Evolutionary conservation across 108 stramenopile genomes (phyloP).

Genomic region (Discostella pseudostelligera): DNA sequence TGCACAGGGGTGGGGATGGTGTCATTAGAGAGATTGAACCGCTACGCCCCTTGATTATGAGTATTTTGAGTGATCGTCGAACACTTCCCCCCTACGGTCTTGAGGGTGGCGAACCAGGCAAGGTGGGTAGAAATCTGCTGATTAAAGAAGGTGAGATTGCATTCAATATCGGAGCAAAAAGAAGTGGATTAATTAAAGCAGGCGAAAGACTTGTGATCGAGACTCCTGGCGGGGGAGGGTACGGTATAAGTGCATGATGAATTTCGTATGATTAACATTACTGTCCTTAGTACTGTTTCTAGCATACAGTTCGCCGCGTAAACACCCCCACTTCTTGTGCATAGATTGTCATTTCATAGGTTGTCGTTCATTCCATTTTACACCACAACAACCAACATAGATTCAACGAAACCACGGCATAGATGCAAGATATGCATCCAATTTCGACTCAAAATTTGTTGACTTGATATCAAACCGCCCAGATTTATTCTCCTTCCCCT

Average conservation of each 20-base stretch:
- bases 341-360: too few species aligned
- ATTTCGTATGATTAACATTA: not conserved
- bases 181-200: slow-evolving; percentile 72
- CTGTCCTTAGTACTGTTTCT: too few species aligned
- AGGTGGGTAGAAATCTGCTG: slow-evolving; percentile 86
- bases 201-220: slow-evolving; percentile 89
- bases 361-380: too few species aligned
- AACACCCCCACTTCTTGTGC: too few species aligned
- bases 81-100: slow-evolving; percentile 93
- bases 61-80: slow-evolving; percentile 94
- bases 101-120: slow-evolving; percentile 87
- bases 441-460: slow-evolving; percentile 79
- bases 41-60: slow-evolving; percentile 88
- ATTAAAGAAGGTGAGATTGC: slow-evolving; percentile 64
- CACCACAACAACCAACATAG: too few species aligned
- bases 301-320: too few species aligned
- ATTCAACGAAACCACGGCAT: slow-evolving; percentile 84
- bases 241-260: slow-evolving; percentile 7
- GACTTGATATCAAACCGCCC: slow-evolving; percentile 53
- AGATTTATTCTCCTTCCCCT: slow-evolving; percentile 8
- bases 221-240: slow-evolving; percentile 92
- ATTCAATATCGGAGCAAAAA: slow-evolving; percentile 92
- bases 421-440: slow-evolving; percentile 71
- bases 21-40: slow-evolving; percentile 95
- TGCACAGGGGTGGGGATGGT: slow-evolving; percentile 92